Evolutionary conservation across 768 basidiomycete species (phyloP), one percentile per base, ranked within the genome.

Genomic region (Lactarius sp.): DNA sequence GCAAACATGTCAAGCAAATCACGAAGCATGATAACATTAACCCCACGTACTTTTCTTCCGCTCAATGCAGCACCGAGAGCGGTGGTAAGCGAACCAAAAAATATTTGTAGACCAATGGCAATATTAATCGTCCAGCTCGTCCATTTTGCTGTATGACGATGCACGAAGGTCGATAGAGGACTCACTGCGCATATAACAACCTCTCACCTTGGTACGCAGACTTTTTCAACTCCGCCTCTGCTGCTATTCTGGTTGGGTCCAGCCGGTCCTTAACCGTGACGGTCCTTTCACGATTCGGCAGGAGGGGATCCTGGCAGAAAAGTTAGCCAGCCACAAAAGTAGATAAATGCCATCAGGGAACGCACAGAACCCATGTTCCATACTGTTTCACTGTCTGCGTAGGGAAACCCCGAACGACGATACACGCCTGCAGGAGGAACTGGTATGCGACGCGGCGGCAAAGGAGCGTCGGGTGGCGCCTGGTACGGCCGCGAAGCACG

Each of bases 81-180:
- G 16, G 73, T 72, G 27, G 69, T 72, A 13, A 74, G 64, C n/a
- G 73, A 69, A 9, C 70, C 73, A 6, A 74, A n/a, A 8, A 72
- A 44, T 20, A 74, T 65, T 62, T 74, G 73, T 56, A 71, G 6
- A 7, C 68, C 69, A n/a, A 72, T 67, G 7, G 73, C 73, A 6
- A 68, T 10, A 49, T 71, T 73, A 14, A 71, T 61, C 13, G 61
- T 50, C 39, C 52, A 63, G 16, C 64, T 52, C 8, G 62, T 69
- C 57, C 50, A 8, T 8, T 0, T 49, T 9, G 70, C 72, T 73
- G 33, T 50, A 53, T 3, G 33, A 41, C 27, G 3, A 18, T 0
- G 16, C n/a, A 49, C 4, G 22, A 13, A 33, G 1, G 31, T 53
- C 4, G 49, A 27, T 33, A 46, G 16, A 49, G 13, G 16, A 31